These are phyloP conservation scores for Calonectria leucothoes DNA, from an alignment of 2,329 filamentous ascomycete genomes.

Conservation along the genomic window DNA sequence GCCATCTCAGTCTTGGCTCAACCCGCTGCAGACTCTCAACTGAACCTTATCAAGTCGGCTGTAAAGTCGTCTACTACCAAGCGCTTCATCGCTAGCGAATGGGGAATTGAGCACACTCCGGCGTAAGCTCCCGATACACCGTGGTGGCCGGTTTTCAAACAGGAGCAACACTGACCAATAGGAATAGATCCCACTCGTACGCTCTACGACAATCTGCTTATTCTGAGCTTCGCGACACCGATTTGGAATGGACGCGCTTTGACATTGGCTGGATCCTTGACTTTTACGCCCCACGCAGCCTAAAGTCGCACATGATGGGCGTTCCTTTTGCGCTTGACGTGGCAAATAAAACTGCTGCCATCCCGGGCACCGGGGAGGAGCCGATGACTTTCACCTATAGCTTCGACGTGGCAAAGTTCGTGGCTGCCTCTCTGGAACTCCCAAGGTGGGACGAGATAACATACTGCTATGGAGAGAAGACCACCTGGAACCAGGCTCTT, in stretches of 20 bases:
- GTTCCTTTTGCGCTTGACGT: neutral
- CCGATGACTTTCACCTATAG: neutral
- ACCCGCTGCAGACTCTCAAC: neutral
- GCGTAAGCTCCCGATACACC: neutral
- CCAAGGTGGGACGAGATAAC: neutral
- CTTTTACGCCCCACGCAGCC: neutral
- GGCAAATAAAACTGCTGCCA: neutral
- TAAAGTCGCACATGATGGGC: neutral
- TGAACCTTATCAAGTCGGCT: neutral
- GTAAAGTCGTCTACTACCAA: neutral
- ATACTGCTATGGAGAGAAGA: neutral
- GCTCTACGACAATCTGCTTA: neutral
- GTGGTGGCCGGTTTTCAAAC: neutral
- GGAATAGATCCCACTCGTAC: neutral
- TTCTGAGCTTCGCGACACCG: neutral
- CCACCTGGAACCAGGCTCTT: neutral
- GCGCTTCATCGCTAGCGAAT: neutral
- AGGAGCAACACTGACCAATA: neutral
- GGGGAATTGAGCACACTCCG: neutral
- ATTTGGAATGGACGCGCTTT: neutral
- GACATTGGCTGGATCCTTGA: neutral
- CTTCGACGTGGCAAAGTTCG: neutral
- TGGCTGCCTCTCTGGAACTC: neutral
- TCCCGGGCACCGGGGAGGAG: neutral
- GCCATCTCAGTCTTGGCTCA: neutral